phyloP scores from a whole-genome alignment of 495 filamentous ascomycete genomes.

The Aspergillus haitiensis region DNA sequence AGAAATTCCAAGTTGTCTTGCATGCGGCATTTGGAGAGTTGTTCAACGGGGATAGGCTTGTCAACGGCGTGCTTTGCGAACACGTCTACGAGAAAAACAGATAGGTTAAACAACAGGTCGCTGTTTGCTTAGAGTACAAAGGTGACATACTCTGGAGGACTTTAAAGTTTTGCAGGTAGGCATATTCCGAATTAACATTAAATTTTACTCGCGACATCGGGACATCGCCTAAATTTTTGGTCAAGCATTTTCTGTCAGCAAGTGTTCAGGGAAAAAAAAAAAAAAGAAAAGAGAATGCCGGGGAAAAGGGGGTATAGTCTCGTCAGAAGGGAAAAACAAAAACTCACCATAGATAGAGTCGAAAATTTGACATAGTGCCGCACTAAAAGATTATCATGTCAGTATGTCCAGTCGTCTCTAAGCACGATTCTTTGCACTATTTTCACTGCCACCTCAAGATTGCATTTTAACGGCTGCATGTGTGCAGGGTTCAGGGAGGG shows the following conservation, averaged over 20 bases:
- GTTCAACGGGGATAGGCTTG: constrained; percentile 81
- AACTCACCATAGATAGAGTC: constrained; percentile 89
- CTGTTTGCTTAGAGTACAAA: constrained; percentile 2
- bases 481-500: constrained; percentile 20
- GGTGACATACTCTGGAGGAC: constrained; percentile 79
- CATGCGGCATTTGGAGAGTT: constrained; percentile 96
- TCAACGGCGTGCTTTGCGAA: constrained; percentile 86
- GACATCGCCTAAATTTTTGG: constrained; percentile 65
- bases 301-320: neutral
- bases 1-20: constrained; percentile 99
- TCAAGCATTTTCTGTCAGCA: constrained; percentile 23
- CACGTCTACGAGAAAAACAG: constrained; percentile 53
- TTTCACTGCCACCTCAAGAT: neutral
- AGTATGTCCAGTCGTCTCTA: constrained; percentile 17
- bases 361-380: constrained; percentile 92
- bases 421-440: neutral
- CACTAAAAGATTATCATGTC: constrained; percentile 54
- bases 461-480: neutral
- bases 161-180: constrained; percentile 97
- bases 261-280: neutral
- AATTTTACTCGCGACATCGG: constrained; percentile 97
- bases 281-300: neutral
- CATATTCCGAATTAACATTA: constrained; percentile 95
- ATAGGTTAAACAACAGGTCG: constrained; percentile 12
- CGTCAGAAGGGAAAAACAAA: neutral